Percentiles rank a stretch among this genome's conserved stretches.
Conservation (phyloP, 192 early-diverging fungal species). For the Coemansia sp. region DNA sequence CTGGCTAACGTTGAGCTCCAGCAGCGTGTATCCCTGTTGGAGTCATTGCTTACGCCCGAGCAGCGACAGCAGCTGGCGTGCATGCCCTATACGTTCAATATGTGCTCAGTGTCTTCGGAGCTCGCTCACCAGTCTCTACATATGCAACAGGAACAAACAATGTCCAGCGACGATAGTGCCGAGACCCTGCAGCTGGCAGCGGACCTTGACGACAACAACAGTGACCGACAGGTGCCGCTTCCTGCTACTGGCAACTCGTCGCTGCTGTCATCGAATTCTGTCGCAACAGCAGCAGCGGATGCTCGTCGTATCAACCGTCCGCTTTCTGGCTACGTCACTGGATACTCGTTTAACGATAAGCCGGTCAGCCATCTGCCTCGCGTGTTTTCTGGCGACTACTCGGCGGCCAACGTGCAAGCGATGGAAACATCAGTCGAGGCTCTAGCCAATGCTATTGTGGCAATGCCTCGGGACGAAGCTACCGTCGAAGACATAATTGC, state of each 20-base stretch:
- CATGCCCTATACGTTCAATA: slow-evolving; percentile 12
- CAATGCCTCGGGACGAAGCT: slow-evolving; percentile 28
- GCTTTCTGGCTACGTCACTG: slow-evolving; percentile 38
- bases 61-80: slow-evolving; percentile 25
- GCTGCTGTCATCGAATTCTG: not conserved
- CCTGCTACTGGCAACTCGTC: not conserved
- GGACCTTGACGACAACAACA: not conserved
- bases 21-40: slow-evolving; percentile 30
- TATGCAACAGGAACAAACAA: not conserved
- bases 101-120: not conserved
- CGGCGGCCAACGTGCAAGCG: slow-evolving; percentile 25
- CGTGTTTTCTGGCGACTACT: slow-evolving; percentile 52
- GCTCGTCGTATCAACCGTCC: slow-evolving; percentile 16
- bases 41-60: slow-evolving; percentile 24
- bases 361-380: slow-evolving; percentile 44
- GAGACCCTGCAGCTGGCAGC: not conserved
- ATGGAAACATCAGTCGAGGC: slow-evolving; percentile 43
- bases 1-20: slow-evolving; percentile 31
- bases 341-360: slow-evolving; percentile 27
- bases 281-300: not conserved
- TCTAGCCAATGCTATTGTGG: slow-evolving; percentile 26
- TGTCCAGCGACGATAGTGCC: not conserved
- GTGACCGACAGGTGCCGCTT: not conserved
- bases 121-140: not conserved
- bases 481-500: slow-evolving; percentile 49